Evolutionary conservation across 2,329 filamentous ascomycete genomes (phyloP).

Genomic region (Colletotrichum melonis): DNA sequence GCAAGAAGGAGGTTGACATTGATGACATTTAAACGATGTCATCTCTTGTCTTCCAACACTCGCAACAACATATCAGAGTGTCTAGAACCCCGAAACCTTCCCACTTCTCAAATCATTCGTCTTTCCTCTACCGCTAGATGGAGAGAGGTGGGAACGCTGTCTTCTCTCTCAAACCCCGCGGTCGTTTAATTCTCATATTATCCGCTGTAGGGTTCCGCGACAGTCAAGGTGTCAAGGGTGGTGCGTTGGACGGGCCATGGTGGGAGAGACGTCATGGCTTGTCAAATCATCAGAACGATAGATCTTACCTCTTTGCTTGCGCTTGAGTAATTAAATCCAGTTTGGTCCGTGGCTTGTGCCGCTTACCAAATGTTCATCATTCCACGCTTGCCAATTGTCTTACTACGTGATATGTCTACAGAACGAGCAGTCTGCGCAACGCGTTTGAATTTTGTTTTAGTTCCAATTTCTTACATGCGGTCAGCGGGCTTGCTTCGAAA

Average conservation of each 20-base stretch:
- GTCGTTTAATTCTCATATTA: slow-evolving; percentile 24
- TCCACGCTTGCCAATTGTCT: background rate
- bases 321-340: slow-evolving; percentile 20
- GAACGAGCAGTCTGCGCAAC: background rate
- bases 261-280: slow-evolving; percentile 72
- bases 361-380: background rate
- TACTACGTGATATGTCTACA: background rate
- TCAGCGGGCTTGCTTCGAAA: background rate
- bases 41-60: background rate
- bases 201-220: slow-evolving; percentile 50
- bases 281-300: slow-evolving; percentile 40
- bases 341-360: background rate
- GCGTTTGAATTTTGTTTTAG: slow-evolving; percentile 3
- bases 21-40: slow-evolving; percentile 83
- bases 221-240: slow-evolving; percentile 52
- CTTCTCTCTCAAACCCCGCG: slow-evolving; percentile 70
- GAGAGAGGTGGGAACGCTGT: slow-evolving; percentile 60
- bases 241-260: slow-evolving; percentile 55
- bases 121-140: slow-evolving; percentile 11
- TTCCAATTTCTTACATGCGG: slow-evolving; percentile 4
- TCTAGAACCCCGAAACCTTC: slow-evolving; percentile 30
- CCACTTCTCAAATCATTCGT: slow-evolving; percentile 2
- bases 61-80: background rate
- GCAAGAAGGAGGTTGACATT: slow-evolving; percentile 86
- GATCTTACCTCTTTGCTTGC: slow-evolving; percentile 9